These are phyloP conservation scores for Didymosphaeria variabile DNA, from an alignment of 2,329 filamentous ascomycete genomes.

Conservation along the genomic window DNA sequence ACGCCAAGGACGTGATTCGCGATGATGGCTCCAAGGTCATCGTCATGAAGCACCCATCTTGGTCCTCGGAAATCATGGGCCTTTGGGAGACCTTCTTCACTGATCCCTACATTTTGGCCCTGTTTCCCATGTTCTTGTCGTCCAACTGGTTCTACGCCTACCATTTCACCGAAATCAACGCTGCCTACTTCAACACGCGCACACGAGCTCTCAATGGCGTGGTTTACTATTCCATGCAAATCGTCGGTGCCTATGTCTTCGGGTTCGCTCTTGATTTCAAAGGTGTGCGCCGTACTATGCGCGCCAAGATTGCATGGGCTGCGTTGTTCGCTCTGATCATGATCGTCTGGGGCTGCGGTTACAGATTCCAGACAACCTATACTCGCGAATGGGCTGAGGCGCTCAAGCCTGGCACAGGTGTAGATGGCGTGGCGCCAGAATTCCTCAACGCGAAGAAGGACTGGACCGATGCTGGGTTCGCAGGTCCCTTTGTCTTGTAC, in stretches of 20 bases:
- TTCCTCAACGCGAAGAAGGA: conserved; percentile 59
- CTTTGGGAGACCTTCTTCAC: conserved; percentile 75
- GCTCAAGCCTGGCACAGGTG: conserved; percentile 17
- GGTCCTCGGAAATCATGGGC: conserved; percentile 79
- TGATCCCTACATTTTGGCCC: conserved; percentile 76
- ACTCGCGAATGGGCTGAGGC: conserved; percentile 50
- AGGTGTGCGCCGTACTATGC: conserved; percentile 67
- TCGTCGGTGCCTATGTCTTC: conserved; percentile 76
- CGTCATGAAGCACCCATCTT: conserved; percentile 89
- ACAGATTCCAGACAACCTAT: conserved; percentile 75
- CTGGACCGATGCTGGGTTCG: conserved; percentile 73
- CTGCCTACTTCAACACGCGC: conserved; percentile 74
- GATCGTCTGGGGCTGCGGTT: conserved; percentile 83
- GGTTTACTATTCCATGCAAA: conserved; percentile 83
- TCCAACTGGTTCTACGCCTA: conserved; percentile 85
- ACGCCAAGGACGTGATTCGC: conserved; percentile 77
- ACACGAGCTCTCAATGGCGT: conserved; percentile 79
- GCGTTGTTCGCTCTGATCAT: conserved; percentile 76
- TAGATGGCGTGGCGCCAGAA: not conserved
- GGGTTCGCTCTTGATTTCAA: conserved; percentile 73
- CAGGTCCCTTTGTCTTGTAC: conserved; percentile 86
- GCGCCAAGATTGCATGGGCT: conserved; percentile 71
- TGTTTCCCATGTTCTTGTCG: conserved; percentile 84
- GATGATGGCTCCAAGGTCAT: conserved; percentile 81
- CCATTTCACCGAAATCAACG: conserved; percentile 79